These are phyloP conservation scores for Quercus engelmannii DNA, from an alignment of 306 rosid genomes.

Conservation along the genomic window DNA sequence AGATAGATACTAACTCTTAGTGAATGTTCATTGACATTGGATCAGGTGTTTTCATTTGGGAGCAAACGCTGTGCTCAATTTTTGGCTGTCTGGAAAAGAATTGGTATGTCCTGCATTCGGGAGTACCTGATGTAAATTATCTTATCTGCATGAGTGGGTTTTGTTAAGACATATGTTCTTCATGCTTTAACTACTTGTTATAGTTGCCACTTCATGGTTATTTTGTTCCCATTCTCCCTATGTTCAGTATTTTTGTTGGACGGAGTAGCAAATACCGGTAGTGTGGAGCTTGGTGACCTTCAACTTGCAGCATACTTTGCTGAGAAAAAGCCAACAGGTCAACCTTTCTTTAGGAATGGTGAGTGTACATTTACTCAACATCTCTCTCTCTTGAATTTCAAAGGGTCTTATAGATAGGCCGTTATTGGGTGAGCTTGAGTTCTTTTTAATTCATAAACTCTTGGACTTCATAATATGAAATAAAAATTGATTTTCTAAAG, in stretches of 20 bases:
- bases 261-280: conserved; percentile 56
- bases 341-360: conserved; percentile 76
- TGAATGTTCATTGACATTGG: conserved; percentile 10
- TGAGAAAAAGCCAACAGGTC: conserved; percentile 73
- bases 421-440: conserved; percentile 12
- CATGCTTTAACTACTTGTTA: neutral
- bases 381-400: conserved; percentile 9
- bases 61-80: conserved; percentile 68
- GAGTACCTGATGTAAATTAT: neutral
- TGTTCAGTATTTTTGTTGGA: conserved; percentile 64
- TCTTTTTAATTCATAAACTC: conserved; percentile 3
- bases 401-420: neutral
- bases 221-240: conserved; percentile 21
- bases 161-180: neutral
- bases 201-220: neutral
- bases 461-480: neutral
- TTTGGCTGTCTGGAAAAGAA: conserved; percentile 62
- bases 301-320: conserved; percentile 66
- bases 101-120: conserved; percentile 49
- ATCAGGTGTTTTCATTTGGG: conserved; percentile 75
- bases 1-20: neutral
- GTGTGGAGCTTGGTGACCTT: conserved; percentile 74
- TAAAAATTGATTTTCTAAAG: neutral
- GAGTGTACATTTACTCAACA: conserved; percentile 24
- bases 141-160: conserved; percentile 1